A percentile compares a stretch with the other conserved stretches of the same genome.
Conservation (phyloP, 805 yeast species). For the Barnettozyma wickerhamii region DNA sequence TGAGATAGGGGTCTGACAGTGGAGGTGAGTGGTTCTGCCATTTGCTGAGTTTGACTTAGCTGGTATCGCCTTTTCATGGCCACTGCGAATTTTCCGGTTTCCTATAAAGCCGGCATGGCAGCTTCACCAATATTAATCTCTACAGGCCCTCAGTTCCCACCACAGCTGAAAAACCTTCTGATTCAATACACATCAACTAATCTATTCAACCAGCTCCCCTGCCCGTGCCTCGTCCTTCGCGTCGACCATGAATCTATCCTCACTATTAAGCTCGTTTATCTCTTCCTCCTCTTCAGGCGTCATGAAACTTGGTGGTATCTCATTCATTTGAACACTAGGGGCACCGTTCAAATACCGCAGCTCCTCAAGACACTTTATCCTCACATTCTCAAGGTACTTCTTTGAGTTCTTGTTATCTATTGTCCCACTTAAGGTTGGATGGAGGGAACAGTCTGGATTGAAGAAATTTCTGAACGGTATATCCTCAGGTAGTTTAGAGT, state of each 20-base stretch:
- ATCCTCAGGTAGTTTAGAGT: conserved; percentile 58
- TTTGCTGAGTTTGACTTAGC: no score
- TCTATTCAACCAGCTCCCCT: conserved; percentile 28
- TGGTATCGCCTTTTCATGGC: no score
- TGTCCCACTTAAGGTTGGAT: conserved; percentile 70
- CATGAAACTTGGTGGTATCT: conserved; percentile 64
- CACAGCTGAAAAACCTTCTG: no score
- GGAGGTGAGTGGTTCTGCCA: conserved; percentile 70
- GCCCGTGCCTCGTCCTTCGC: conserved; percentile 34
- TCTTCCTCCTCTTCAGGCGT: conserved; percentile 32
- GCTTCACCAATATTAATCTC: conserved; percentile 43
- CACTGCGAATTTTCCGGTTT: conserved; percentile 52
- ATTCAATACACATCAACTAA: no score
- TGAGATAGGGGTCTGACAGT: conserved; percentile 56
- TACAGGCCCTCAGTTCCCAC: background rate
- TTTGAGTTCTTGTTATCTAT: conserved; percentile 83
- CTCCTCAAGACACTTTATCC: conserved; percentile 72
- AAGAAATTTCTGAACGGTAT: conserved; percentile 41
- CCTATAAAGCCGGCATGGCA: no score
- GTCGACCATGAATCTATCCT: conserved; percentile 31
- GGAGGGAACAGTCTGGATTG: conserved; percentile 76
- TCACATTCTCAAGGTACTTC: conserved; percentile 74
- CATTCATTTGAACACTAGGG: conserved; percentile 88
- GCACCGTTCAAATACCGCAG: conserved; percentile 80
- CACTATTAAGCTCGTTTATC: conserved; percentile 30